A percentile compares a stretch with the other conserved stretches of the same genome.
Conservation (phyloP, 768 basidiomycete genomes). For the Pleurotus tuber-regium region DNA sequence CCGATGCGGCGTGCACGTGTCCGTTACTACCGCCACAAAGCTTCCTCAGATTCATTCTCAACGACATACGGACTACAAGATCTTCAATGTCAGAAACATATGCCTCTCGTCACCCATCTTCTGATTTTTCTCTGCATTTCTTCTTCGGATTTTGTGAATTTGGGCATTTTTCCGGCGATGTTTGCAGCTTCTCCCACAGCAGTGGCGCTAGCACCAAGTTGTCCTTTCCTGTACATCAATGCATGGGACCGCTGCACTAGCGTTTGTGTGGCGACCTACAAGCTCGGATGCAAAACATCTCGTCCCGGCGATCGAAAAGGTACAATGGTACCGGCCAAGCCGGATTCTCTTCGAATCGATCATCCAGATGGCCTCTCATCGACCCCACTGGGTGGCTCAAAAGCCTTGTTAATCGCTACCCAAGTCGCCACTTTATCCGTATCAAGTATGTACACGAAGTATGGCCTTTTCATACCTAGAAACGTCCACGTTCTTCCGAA, state of each 20-base stretch:
- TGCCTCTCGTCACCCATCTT: background rate
- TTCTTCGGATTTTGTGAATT: background rate
- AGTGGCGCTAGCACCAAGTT: background rate
- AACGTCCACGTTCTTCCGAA: constrained; percentile 4
- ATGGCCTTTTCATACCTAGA: background rate
- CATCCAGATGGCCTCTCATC: constrained; percentile 2
- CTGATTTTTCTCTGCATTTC: constrained; percentile 1
- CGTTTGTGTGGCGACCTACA: constrained; percentile 2
- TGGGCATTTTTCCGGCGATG: background rate
- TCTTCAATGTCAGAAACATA: background rate
- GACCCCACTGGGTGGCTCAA: constrained; percentile 1
- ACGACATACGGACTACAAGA: background rate
- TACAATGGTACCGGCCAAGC: background rate
- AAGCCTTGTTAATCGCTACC: background rate
- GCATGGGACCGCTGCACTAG: background rate
- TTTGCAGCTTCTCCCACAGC: constrained; percentile 8
- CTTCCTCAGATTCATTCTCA: background rate
- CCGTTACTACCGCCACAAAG: constrained; percentile 6
- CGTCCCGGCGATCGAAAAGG: constrained; percentile 1
- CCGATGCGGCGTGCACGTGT: constrained; percentile 8
- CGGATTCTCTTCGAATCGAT: background rate
- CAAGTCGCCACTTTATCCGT: constrained; percentile 5
- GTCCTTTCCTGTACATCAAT: background rate
- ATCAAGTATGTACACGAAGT: background rate
- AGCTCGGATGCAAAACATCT: background rate